Evolutionary conservation across 2,329 filamentous ascomycete genomes (phyloP), one percentile per base, ranked within the genome.

Genomic region (Arthroderma uncinatum): DNA sequence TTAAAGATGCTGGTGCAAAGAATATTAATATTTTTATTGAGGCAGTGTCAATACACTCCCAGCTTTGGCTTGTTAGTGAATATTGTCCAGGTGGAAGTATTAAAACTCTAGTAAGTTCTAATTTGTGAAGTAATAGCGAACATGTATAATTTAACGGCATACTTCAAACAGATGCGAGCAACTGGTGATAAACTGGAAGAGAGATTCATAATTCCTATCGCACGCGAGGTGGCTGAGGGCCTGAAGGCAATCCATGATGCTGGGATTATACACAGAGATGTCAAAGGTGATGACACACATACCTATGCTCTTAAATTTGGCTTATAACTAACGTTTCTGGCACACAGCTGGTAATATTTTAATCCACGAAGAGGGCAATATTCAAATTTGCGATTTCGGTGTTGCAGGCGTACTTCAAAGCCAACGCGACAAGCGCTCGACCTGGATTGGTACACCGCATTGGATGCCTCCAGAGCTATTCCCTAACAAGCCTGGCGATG

Each of bases 71-170:
- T 60, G 77, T 85, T 56, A 83, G 79, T 67, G 82, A 85, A 66
- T 84, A 84, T 65, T 83, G 81, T 60, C 82, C 82, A 25, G 82
- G 82, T 62, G 82, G 82, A 55, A 85, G 82, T 69, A 78, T 85
- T 5, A 77, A 81, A 58, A 85, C 82, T 7, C 65, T 85, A 63
- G 82, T 84, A 76, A 74, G 54, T 44, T 37, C 16, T 4, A 30
- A 1, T 9, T 9, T n/a, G 21, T 2, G 21, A 16, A 42, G 21
- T 5, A 1, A 2, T 47, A 47, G 4, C 39, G 5, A 14, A 28
- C 28, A 14, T 47, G 10, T 25, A 1, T 47, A 42, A 12, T 16
- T 40, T 36, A 34, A 40, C 23, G 8, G 7, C 37, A 25, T 47
- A 19, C 14, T 40, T 19, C 9, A 5, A 34, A 33, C 48, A 76